phyloP scores from a whole-genome alignment of 371 early-diverging fungal species.

The Mucor piriformis region DNA sequence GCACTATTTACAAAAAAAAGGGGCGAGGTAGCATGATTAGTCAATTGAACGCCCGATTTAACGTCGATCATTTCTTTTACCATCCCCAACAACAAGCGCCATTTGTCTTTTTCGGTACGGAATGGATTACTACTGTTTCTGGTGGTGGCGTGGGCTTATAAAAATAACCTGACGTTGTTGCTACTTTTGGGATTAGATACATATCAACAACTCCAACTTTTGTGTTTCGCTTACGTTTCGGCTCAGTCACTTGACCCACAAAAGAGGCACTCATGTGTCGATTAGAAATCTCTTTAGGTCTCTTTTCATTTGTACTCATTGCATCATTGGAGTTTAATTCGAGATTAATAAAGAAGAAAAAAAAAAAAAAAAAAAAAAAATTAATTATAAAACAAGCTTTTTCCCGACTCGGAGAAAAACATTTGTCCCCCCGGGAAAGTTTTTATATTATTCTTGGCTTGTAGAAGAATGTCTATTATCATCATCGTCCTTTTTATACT shows the following conservation, averaged over 20 bases:
- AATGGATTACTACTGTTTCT: slow-evolving; percentile 24
- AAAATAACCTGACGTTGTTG: background rate
- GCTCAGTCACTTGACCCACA: background rate
- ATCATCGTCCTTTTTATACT: slow-evolving; percentile 15
- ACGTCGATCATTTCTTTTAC: slow-evolving; percentile 4
- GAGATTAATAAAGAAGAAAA: too few species aligned
- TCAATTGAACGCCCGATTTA: background rate
- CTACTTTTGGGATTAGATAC: background rate
- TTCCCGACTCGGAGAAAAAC: too few species aligned
- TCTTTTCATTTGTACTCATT: slow-evolving; percentile 1
- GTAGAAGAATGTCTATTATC: slow-evolving; percentile 31
- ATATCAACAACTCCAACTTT: too few species aligned
- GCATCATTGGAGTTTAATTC: background rate
- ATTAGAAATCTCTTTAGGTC: background rate
- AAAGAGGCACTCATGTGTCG: background rate
- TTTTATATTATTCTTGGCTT: slow-evolving; percentile 36
- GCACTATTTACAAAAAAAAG: slow-evolving; percentile 15
- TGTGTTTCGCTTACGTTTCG: background rate
- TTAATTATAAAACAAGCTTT: too few species aligned
- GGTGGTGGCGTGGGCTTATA: slow-evolving; percentile 33
- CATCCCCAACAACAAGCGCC: slow-evolving; percentile 33
- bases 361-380: too few species aligned
- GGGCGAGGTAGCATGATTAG: background rate
- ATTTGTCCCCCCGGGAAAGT: too few species aligned
- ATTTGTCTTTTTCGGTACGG: slow-evolving; percentile 24